Evolutionary conservation across 176 grass and related monocot genomes (phyloP).

Genomic region (Ampelocalamus luodianensis): DNA sequence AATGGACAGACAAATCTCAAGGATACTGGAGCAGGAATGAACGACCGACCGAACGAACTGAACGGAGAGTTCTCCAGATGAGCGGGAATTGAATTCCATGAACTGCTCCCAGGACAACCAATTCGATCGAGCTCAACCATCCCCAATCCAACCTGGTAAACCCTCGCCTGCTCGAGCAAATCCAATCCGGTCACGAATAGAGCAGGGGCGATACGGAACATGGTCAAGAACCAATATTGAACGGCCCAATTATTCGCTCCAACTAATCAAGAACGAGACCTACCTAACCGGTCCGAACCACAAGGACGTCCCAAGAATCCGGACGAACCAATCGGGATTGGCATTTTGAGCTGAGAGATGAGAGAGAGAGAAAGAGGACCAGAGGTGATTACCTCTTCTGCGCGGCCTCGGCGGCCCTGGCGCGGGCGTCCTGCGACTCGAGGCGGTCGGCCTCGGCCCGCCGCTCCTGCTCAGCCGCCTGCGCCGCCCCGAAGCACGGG

Average conservation of each 20-base stretch:
- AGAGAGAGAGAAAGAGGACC: background rate
- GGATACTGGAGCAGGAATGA: background rate
- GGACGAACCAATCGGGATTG: background rate
- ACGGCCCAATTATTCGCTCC: slow-evolving; percentile 7
- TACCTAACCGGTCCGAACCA: background rate
- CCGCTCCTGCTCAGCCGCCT: slow-evolving; percentile 55
- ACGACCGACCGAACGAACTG: background rate
- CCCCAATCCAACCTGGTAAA: background rate
- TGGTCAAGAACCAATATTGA: background rate
- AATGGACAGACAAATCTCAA: background rate
- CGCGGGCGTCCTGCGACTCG: slow-evolving; percentile 77
- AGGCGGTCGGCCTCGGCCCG: slow-evolving; percentile 55
- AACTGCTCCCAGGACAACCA: background rate
- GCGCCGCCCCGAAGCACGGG: slow-evolving; percentile 75
- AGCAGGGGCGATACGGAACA: background rate
- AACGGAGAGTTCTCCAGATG: background rate
- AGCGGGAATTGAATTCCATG: background rate
- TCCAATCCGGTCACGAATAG: background rate
- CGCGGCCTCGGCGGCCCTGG: slow-evolving; percentile 85
- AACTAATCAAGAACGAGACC: background rate
- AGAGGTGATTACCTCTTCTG: slow-evolving; percentile 61
- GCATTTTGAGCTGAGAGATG: background rate
- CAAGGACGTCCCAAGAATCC: background rate
- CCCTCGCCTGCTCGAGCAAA: background rate
- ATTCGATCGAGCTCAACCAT: background rate